Percentiles rank a stretch among this genome's conserved stretches.
These are phyloP conservation scores for Mycena capillaripes DNA, from an alignment of 768 basidiomycete genomes.

Conservation along the genomic window DNA sequence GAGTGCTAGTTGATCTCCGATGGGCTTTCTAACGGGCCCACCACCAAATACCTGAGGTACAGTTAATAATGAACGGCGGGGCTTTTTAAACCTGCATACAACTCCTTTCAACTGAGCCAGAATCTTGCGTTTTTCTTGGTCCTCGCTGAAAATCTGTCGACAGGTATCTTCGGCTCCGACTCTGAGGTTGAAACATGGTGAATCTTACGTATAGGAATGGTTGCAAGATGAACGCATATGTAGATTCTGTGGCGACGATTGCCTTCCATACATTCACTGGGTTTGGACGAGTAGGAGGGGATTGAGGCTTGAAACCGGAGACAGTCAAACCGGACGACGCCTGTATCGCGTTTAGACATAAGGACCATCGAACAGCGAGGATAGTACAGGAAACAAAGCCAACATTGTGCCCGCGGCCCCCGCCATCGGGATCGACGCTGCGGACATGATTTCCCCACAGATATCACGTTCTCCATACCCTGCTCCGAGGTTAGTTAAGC, in stretches of 20 bases:
- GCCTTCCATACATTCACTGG: conserved; percentile 6
- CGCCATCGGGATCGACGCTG: neutral
- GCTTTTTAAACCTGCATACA: neutral
- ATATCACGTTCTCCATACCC: conserved; percentile 9
- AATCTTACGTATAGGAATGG: conserved; percentile 12
- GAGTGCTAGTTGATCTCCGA: neutral
- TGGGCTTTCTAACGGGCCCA: neutral
- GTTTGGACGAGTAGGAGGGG: neutral
- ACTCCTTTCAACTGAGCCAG: conserved; percentile 6
- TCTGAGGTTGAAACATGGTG: neutral
- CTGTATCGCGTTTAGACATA: neutral
- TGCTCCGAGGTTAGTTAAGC: neutral
- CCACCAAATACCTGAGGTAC: neutral
- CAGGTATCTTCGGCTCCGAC: neutral
- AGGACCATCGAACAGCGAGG: neutral
- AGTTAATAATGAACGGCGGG: neutral
- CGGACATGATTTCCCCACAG: conserved; percentile 11
- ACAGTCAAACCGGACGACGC: conserved; percentile 9
- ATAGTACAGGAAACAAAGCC: conserved; percentile 1
- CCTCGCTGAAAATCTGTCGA: conserved; percentile 9
- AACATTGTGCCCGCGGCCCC: neutral
- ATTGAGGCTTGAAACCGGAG: neutral
- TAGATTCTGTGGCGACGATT: conserved; percentile 7
- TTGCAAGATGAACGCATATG: conserved; percentile 4
- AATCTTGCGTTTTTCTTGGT: neutral